Percentiles rank a stretch among this genome's conserved stretches.
phyloP scores from a whole-genome alignment of 345 rosid species.

The Luvunga scandens region DNA sequence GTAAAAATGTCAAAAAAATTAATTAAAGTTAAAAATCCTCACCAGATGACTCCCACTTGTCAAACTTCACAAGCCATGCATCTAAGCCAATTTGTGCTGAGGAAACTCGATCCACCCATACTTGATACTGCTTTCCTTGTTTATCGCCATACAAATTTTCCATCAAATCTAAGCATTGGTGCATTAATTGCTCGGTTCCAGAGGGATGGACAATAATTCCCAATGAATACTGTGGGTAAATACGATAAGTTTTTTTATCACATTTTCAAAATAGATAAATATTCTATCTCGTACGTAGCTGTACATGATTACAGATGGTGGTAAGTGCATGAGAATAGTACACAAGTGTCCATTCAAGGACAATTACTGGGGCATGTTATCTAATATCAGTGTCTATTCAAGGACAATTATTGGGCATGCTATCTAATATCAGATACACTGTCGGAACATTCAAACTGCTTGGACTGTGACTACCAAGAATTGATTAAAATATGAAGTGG shows the following conservation, averaged over 20 bases:
- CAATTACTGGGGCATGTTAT: too few relatives aligned
- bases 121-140: constrained; percentile 63
- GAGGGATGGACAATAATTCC: constrained; percentile 49
- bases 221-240: constrained; percentile 35
- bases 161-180: constrained; percentile 15
- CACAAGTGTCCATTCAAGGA: too few relatives aligned
- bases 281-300: not conserved
- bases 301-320: not conserved
- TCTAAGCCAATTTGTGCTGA: constrained; percentile 53
- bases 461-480: too few relatives aligned
- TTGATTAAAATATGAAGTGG: too few relatives aligned
- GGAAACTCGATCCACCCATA: constrained; percentile 82
- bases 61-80: constrained; percentile 70
- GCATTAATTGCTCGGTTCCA: constrained; percentile 55
- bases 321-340: not conserved
- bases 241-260: not conserved
- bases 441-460: too few relatives aligned
- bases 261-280: too few relatives aligned
- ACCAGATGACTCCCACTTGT: constrained; percentile 82
- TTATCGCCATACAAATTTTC: constrained; percentile 61
- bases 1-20: not conserved
- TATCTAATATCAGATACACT: too few relatives aligned
- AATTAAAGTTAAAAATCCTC: not conserved
- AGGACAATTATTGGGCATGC: too few relatives aligned
- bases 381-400: too few relatives aligned